These are phyloP conservation scores for Knoxia roxburghii DNA, from an alignment of 257 asterid genomes.

Conservation along the genomic window DNA sequence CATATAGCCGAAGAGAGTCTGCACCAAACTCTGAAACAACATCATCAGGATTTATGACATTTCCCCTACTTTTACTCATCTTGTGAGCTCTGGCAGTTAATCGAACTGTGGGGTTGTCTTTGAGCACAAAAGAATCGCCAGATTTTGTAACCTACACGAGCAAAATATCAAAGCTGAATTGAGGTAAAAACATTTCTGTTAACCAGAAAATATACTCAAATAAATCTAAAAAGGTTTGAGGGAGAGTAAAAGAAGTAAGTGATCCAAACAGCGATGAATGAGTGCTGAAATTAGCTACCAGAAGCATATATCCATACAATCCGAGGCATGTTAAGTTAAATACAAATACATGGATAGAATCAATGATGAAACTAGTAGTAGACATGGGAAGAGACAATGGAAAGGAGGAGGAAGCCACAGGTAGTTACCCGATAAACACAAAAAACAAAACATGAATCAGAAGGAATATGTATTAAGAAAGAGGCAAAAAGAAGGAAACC, in stretches of 20 bases:
- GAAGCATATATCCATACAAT: neutral
- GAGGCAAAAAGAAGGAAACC: constrained; percentile 40
- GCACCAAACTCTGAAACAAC: constrained; percentile 92
- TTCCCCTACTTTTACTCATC: constrained; percentile 99
- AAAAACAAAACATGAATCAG: neutral
- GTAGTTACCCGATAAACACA: too few relatives aligned
- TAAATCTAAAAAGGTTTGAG: neutral
- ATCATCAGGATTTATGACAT: constrained; percentile 94
- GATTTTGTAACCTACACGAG: constrained; percentile 59
- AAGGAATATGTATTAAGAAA: constrained; percentile 6
- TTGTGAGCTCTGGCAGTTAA: constrained; percentile 81
- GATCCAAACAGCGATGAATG: too few relatives aligned
- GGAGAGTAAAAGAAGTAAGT: constrained; percentile 9
- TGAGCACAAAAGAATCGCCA: constrained; percentile 79
- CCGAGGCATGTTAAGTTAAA: neutral
- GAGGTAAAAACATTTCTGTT: neutral
- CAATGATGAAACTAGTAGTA: neutral
- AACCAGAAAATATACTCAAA: constrained; percentile 6
- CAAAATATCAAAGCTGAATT: constrained; percentile 14
- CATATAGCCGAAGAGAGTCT: constrained; percentile 93
- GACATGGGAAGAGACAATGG: neutral
- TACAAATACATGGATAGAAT: neutral
- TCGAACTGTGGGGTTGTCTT: constrained; percentile 63
- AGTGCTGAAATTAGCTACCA: neutral
- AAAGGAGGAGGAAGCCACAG: neutral